Base-by-base conservation (phyloP, 169 alveolate genomes). In the Fabrea salina region DNA sequence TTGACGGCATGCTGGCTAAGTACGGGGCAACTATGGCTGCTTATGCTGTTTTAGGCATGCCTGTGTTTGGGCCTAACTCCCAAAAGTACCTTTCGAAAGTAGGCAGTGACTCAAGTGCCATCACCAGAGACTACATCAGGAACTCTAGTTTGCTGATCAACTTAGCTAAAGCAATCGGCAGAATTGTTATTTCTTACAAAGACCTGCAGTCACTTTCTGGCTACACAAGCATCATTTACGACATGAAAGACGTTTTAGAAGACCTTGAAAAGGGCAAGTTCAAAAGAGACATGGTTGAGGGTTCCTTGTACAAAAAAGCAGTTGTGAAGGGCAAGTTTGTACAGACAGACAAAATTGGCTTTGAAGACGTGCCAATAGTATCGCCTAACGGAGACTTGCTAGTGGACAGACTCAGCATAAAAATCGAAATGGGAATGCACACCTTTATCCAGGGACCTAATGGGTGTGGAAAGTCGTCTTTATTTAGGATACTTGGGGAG, bases 381-480 rank as follows among this genome's bases (percentile, higher is more conserved):
- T 84, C 96, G 4, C 97, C 97, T 2, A 91, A 86, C 59, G 96
- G 96, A 13, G 95, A 91, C 71, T 66, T 85, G 6, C 81, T 93
- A 16, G 83, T 91, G 39, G 80, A 84, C 6, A 80, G 79, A 3
- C 83, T 93, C 81, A 75, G 82, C 37, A 86, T 93, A 50, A 71
- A 71, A 32, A 87, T 93, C 19, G 25, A 54, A n/a, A 82, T 87
- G 33, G 96, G 96, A n/a, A 89, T 87, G 94, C 89, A 91, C 74
- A 75, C 92, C 25, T 84, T 93, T 80, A 87, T 93, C 27, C 57
- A 91, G 8, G 97, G 97, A n/a, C 97, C 97, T n/a, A 93, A 93
- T 68, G 97, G 97, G 49, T 91, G 97, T 70, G 97, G 97, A 11
- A 93, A 93, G 80, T 70, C 91, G 11, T 91, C 97, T 8, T 80